Evolutionary conservation across 768 basidiomycete genomes (phyloP).

Genomic region (Leccinum rimulosum): DNA sequence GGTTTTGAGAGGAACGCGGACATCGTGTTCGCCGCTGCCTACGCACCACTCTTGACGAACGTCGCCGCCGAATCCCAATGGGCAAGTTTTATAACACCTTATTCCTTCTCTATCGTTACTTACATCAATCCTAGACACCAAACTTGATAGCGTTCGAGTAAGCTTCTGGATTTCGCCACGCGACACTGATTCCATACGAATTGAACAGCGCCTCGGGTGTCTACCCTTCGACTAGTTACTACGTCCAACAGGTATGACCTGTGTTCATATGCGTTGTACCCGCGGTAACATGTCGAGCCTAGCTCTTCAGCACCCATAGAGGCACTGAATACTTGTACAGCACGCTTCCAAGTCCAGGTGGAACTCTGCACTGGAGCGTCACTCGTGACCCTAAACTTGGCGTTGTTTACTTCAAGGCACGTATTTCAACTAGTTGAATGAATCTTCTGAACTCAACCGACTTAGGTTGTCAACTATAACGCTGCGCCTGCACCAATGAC

Average conservation of each 20-base stretch:
- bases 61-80: conserved; percentile 50
- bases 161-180: conserved; percentile 16
- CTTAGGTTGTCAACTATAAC: conserved; percentile 56
- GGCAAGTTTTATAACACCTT: conserved; percentile 36
- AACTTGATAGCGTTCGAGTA: conserved; percentile 63
- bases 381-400: conserved; percentile 26
- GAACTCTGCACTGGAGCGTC: conserved; percentile 64
- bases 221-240: conserved; percentile 59
- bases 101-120: not conserved
- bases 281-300: not conserved
- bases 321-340: conserved; percentile 65
- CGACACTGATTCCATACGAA: not conserved
- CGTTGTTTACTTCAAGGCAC: conserved; percentile 57
- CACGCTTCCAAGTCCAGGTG: conserved; percentile 47
- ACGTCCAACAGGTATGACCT: conserved; percentile 51
- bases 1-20: conserved; percentile 61
- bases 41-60: conserved; percentile 58
- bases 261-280: not conserved
- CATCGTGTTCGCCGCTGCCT: conserved; percentile 61
- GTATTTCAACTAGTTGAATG: not conserved
- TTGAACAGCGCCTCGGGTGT: conserved; percentile 46
- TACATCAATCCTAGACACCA: conserved; percentile 37
- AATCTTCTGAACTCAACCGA: not conserved
- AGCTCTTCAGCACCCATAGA: conserved; percentile 65
- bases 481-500: conserved; percentile 39